Conservation (phyloP, 2,329 filamentous ascomycete species). For the Pseudohalonectria lignicola region DNA sequence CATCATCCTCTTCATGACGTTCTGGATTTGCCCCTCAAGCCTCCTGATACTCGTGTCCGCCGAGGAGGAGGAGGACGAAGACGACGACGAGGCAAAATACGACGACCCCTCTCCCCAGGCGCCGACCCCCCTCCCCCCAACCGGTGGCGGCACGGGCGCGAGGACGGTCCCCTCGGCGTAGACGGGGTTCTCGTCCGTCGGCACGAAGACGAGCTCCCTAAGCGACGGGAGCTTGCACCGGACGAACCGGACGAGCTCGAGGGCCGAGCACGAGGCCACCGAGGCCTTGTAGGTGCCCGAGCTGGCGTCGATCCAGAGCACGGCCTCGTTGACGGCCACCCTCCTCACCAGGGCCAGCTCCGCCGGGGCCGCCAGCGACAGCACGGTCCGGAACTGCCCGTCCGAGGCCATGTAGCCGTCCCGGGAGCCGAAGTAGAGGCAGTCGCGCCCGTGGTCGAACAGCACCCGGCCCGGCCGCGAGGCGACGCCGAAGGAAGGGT, state of each 20-base stretch:
- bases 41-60: too few relatives aligned
- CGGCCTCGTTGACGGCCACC: constrained; percentile 32
- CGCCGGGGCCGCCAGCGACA: constrained; percentile 26
- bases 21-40: constrained; percentile 9
- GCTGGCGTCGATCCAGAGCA: constrained; percentile 17
- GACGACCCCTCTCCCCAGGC: too few relatives aligned
- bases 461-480: constrained; percentile 27
- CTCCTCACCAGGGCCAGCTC: constrained; percentile 29
- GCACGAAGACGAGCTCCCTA: constrained; percentile 32
- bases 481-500: constrained; percentile 28
- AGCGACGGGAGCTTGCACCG: constrained; percentile 25
- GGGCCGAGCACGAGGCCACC: constrained; percentile 22
- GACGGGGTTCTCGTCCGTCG: constrained; percentile 22
- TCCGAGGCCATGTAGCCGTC: constrained; percentile 32
- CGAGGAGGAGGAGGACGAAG: too few relatives aligned
- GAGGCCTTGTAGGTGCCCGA: background rate
- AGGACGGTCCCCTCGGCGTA: constrained; percentile 16
- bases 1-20: constrained; percentile 21
- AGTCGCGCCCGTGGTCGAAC: constrained; percentile 28
- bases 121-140: too few relatives aligned
- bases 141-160: constrained; percentile 14
- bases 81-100: too few relatives aligned
- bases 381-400: constrained; percentile 31
- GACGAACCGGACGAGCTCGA: constrained; percentile 27
- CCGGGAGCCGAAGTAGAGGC: constrained; percentile 35